Evolutionary conservation across 2,329 filamentous ascomycete species (phyloP), one percentile per base, ranked within the genome.

Genomic region (Diaporthe longicolla): DNA sequence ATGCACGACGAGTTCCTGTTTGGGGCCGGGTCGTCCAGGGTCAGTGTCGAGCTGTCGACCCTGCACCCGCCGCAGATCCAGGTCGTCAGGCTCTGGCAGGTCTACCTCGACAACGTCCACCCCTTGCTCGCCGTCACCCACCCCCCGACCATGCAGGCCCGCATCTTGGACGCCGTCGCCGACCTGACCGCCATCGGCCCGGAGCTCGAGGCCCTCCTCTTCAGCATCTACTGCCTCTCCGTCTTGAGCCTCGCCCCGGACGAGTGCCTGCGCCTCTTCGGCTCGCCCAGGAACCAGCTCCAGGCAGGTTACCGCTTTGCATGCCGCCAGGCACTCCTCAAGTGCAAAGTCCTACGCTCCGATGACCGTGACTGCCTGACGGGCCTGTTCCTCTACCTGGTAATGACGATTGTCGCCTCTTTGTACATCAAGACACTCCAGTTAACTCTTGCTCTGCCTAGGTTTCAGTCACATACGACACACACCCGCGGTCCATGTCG

Each of bases 401-500:
- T 54, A 15, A 54, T 17, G 43, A 45, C 4, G 11, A 17, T 13
- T 43, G 13, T 43, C 1, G 1, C 43, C 15, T 45, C 43, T 19
- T 19, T 45, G 43, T 3, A 17, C 43, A 19, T 17, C 43, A 7
- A 19, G 15, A 45, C 43, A 4, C 9, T 54, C n/a, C n/a, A 29
- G 3, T 26, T 54, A 54, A 24, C 50, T 54, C 24, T n/a, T 54
- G 50, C n/a, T 54, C n/a, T 26, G n/a, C n/a, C 11, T 26, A 54
- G 50, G 50, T 54, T 13, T 54, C 50, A 24, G 50, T 54, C n/a
- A 15, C 50, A 24, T 54, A 54, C 50, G 50, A 54, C 50, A 54
- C 50, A 11, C 50, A 54, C 50, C 50, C 50, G 15, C 50, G 50
- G n/a, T 29, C 50, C 50, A 54, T 54, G 50, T 54, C 50, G n/a